Conservation (phyloP, 495 filamentous ascomycete genomes). For the Hypoxylon perforatum region DNA sequence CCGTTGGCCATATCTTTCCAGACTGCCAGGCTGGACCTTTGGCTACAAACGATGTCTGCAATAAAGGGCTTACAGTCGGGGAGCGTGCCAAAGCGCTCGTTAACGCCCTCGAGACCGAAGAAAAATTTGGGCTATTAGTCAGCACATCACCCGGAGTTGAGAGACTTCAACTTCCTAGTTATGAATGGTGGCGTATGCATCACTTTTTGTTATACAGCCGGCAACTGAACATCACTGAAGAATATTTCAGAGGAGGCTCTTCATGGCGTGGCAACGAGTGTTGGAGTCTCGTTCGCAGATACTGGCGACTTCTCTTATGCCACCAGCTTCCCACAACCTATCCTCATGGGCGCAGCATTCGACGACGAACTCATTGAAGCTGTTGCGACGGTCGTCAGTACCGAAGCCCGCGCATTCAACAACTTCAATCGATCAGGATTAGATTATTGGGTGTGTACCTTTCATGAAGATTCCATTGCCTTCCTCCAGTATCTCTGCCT, state of each 20-base stretch:
- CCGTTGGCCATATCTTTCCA: slow-evolving; percentile 38
- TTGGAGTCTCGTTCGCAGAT: slow-evolving; percentile 62
- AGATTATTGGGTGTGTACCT: slow-evolving; percentile 58
- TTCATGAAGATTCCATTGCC: background rate
- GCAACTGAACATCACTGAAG: slow-evolving; percentile 3
- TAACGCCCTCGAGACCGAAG: slow-evolving; percentile 40
- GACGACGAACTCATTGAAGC: slow-evolving; percentile 68
- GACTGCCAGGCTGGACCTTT: slow-evolving; percentile 41
- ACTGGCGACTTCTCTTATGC: slow-evolving; percentile 65
- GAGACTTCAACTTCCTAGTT: slow-evolving; percentile 65
- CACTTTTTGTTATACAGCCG: slow-evolving; percentile 1
- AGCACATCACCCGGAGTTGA: slow-evolving; percentile 64
- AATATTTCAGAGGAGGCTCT: slow-evolving; percentile 56
- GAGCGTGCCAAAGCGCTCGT: slow-evolving; percentile 35
- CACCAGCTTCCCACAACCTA: slow-evolving; percentile 70
- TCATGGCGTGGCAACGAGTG: slow-evolving; percentile 71
- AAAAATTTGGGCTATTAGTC: slow-evolving; percentile 65
- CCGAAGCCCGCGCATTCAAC: slow-evolving; percentile 70
- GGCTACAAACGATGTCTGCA: slow-evolving; percentile 39
- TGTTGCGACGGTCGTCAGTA: slow-evolving; percentile 65
- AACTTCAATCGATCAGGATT: slow-evolving; percentile 66
- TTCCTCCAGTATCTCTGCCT: background rate
- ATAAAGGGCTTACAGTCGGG: slow-evolving; percentile 28
- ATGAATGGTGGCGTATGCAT: slow-evolving; percentile 59
- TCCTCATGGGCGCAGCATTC: slow-evolving; percentile 67